Conservation (phyloP, 2,329 filamentous ascomycete species). For the Arthrobotrys pseudoclavata region DNA sequence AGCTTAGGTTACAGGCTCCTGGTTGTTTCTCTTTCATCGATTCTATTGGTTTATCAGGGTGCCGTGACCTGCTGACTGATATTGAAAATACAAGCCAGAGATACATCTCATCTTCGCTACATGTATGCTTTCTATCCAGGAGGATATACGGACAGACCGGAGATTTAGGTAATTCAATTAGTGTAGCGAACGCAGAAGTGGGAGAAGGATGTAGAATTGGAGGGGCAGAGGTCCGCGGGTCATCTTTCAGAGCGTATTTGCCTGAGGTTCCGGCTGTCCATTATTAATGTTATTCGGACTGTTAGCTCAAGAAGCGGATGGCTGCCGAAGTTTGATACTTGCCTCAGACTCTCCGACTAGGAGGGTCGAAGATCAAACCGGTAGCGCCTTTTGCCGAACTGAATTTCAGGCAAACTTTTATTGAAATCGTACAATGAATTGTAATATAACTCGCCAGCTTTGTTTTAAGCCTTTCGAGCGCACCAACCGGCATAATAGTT, state of each 20-base stretch:
- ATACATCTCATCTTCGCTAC: neutral
- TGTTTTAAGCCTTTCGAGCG: neutral
- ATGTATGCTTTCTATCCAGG: neutral
- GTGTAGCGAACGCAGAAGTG: neutral
- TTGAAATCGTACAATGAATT: neutral
- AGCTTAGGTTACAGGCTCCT: neutral
- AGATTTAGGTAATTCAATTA: neutral
- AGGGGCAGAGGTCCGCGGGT: neutral
- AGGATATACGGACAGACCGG: neutral
- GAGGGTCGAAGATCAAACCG: neutral
- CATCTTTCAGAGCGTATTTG: neutral
- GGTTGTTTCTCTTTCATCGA: neutral
- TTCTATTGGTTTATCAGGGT: neutral
- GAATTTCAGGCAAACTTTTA: neutral
- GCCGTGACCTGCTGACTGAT: neutral
- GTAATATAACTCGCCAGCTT: conserved; percentile 26
- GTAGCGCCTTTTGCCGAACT: neutral
- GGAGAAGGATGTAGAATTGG: neutral
- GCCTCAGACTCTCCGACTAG: neutral
- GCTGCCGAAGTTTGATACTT: neutral
- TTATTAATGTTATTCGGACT: neutral
- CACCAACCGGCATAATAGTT: neutral
- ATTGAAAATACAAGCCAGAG: neutral
- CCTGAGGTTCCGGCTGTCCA: neutral
- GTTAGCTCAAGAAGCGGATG: neutral